Evolutionary conservation across 768 basidiomycete species (phyloP), one percentile per base, ranked within the genome.

Genomic region (Leucosporidium creatinivorum): DNA sequence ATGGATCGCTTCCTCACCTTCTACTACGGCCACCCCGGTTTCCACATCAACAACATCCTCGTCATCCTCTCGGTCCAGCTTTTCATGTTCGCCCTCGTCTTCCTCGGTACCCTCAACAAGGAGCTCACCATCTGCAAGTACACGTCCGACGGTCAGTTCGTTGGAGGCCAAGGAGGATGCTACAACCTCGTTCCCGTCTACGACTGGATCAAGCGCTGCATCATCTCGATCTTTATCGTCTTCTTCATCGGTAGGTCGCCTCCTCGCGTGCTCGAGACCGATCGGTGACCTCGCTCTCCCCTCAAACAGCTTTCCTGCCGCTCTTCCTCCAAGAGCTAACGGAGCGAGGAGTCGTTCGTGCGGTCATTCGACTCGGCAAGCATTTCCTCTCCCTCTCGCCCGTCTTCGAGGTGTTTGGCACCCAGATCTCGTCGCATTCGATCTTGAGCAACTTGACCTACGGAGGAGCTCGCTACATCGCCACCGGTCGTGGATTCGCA

Each of bases 1-100:
- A 87, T 98, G 77, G 96, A 99, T 78, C 87, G 96, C 55, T 99
- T 99, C 86, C 81, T 99, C 79, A 99, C 96, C 59, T 99, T 98
- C 84, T 98, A 99, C 82, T 99, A 99, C 75, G 93, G 92, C 57
- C 96, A 98, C 78, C 96, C 96, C 55, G 71, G 96, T 62, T 99
- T 99, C 87, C 96, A 98, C 77, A 94, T 99, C 81, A 97, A 99
- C 84, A 99, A 98, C 79, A 98, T 98, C 85, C 82, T 98, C 77
- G 89, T 99, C 79, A 99, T 99, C 76, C 80, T 96, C 72, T 94
- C 96, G 49, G 90, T 98, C 31, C 94, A 97, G 78, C 81, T 93
- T 67, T 98, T 99, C 84, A 84, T 98, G 75, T 82, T 94, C 62
- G 91, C 92, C 7, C 85, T 99, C 85, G 87, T 96, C 47, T 97